Evolutionary conservation across 2,329 filamentous ascomycete genomes (phyloP), one percentile per base, ranked within the genome.

Genomic region (Colletotrichum somersetense): DNA sequence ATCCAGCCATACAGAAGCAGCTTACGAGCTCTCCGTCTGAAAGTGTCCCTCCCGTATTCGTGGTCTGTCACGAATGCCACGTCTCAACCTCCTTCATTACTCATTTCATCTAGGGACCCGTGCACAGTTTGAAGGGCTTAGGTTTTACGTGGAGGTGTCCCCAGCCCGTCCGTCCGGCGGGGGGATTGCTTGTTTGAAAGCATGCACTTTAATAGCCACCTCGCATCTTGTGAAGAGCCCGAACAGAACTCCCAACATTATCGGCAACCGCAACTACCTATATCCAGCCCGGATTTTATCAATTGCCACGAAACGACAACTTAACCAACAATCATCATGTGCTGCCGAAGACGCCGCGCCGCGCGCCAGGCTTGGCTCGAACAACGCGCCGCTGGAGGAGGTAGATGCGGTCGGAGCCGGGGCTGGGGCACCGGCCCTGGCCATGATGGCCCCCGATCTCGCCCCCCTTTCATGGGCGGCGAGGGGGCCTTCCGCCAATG

Each of bases 331-430:
- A 18, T 18, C n/a, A 30, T 44, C 11, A 63, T 63, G 61, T 63
- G 69, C 18, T 63, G 69, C 46, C 57, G 67, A 56, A 68, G 38
- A 68, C 69, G 69, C 40, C 69, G 69, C 35, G 69, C 66, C 18
- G 69, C 69, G 53, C 69, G 69, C 14, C 52, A 61, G 16, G 69
- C 69, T n/a, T 72, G 69, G 69, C 44, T 72, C 30, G 69, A 72
- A 55, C 65, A 69, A 33, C 69, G 66, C 12, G 58, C 65, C 26
- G 65, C 46, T 2, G 58, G 40, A n/a, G 48, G 46, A 46, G 44
- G 69, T 12, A 53, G 35, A 63, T 62, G 68, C 35, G 53, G 65
- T 35, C 58, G 65, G n/a, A 26, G 58, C 48, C 53, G 65, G n/a
- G 35, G 38, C 20, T 63, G 62, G 20, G 52, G 64, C 26, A 35